Conservation (phyloP, 805 yeast genomes). For the Kregervanrija pseudodelftensis region DNA sequence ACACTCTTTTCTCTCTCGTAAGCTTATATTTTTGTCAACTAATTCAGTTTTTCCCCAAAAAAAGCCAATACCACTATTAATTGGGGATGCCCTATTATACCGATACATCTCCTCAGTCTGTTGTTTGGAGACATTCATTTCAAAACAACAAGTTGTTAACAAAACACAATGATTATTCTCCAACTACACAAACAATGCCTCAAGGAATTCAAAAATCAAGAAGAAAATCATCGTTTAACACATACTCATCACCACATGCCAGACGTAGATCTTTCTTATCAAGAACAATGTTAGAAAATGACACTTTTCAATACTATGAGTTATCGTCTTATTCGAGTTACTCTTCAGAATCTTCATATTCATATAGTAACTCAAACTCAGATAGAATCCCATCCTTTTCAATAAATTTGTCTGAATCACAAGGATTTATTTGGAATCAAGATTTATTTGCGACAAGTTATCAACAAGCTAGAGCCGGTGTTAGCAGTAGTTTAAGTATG, state of each 20-base stretch:
- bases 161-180: no score
- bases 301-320: constrained; percentile 49
- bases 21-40: no score
- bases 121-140: background rate
- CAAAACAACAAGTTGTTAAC: background rate
- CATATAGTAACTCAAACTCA: background rate
- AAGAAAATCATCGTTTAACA: constrained; percentile 26
- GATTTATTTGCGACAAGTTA: constrained; percentile 67
- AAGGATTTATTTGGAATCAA: constrained; percentile 73
- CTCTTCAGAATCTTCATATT: background rate
- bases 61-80: no score
- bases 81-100: background rate
- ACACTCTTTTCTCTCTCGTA: no score
- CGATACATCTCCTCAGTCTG: background rate
- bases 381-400: constrained; percentile 27
- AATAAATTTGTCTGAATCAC: constrained; percentile 51
- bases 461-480: constrained; percentile 44
- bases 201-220: constrained; percentile 9
- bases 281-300: constrained; percentile 48
- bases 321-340: constrained; percentile 19
- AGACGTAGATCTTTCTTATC: constrained; percentile 53
- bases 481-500: constrained; percentile 15
- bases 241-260: constrained; percentile 45
- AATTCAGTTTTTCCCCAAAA: no score
- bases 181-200: background rate